phyloP scores from a whole-genome alignment of 352 stramenopile genomes.

The Aphanomyces astaci region DNA sequence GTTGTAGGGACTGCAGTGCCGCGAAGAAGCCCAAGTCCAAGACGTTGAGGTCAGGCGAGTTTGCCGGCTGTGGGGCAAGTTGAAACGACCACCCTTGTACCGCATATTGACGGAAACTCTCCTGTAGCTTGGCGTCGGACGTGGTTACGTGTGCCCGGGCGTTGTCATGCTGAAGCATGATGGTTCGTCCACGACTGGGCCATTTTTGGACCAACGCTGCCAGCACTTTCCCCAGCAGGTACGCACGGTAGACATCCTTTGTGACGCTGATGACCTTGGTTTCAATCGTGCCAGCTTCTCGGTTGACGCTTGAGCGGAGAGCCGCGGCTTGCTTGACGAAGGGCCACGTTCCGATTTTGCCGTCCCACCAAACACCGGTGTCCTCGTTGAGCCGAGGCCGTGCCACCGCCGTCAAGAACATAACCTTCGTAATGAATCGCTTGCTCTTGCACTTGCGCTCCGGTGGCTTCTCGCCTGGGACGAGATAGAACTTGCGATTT shows the following conservation, averaged over 20 bases:
- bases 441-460: conserved; percentile 19
- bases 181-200: not conserved
- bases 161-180: not conserved
- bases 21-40: not conserved
- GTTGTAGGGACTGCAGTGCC: not conserved
- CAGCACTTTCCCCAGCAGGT: too few species aligned
- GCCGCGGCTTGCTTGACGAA: conserved; percentile 26
- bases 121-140: not conserved
- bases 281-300: conserved; percentile 12
- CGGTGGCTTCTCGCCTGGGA: conserved; percentile 6
- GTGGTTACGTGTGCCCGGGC: not conserved
- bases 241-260: not conserved
- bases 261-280: not conserved
- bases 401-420: conserved; percentile 39
- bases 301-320: conserved; percentile 23
- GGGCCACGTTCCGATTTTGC: conserved; percentile 39
- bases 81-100: not conserved
- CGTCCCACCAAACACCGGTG: conserved; percentile 32
- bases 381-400: conserved; percentile 35
- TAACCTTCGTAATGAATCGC: conserved; percentile 30
- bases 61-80: not conserved
- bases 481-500: conserved; percentile 10
- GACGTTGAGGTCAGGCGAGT: not conserved
- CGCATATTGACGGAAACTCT: not conserved
- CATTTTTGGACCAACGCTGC: not conserved